Evolutionary conservation across 306 rosid species (phyloP).

Genomic region (Vachellia pachyceras): DNA sequence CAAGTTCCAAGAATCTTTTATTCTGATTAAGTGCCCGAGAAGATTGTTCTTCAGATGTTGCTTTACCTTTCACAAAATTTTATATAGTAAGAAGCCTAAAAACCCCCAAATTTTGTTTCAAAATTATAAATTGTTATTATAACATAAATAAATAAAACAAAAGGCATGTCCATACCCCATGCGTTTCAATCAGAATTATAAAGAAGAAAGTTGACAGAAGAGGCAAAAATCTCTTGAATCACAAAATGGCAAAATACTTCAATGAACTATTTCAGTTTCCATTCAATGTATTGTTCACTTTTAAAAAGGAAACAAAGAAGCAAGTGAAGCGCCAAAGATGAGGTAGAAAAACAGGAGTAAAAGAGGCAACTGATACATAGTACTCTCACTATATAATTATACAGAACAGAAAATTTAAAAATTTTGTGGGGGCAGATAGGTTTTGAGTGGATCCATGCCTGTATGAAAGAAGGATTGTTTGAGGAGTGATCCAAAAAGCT

Average conservation of each 20-base stretch:
- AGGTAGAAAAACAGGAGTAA: too few species aligned
- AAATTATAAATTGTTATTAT: too few species aligned
- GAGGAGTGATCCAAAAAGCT: conserved; percentile 22
- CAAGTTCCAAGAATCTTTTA: neutral
- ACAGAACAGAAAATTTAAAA: neutral
- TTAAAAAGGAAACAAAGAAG: neutral
- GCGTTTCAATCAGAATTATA: neutral
- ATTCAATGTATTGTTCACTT: neutral
- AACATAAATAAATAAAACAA: neutral
- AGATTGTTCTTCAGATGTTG: neutral
- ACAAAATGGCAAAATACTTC: neutral
- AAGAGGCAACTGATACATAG: neutral
- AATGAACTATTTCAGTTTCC: neutral
- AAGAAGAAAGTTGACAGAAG: neutral
- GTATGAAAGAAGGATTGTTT: neutral
- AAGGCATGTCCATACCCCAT: neutral
- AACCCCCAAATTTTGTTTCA: neutral
- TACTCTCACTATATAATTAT: neutral
- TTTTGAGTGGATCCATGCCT: neutral
- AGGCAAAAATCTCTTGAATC: neutral
- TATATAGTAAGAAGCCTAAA: neutral
- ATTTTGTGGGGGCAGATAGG: neutral
- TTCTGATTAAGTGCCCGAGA: neutral
- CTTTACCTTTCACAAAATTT: too few species aligned
- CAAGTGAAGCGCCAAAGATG: too few species aligned